Evolutionary conservation across 192 early-diverging fungal genomes (phyloP).

Genomic region (Umbelopsis ramanniana): DNA sequence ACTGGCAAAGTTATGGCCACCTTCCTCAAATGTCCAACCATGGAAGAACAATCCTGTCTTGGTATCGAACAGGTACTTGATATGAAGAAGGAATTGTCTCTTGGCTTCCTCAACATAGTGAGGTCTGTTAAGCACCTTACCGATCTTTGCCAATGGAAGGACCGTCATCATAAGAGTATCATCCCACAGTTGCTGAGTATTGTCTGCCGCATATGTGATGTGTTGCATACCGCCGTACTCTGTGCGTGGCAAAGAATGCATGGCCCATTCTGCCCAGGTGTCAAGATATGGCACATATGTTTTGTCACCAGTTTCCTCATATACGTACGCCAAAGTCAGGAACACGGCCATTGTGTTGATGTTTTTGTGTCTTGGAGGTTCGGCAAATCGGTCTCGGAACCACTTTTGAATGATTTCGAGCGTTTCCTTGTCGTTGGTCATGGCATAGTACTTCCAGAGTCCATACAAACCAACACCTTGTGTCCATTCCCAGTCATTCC

Average conservation of each 20-base stretch:
- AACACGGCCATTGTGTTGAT: conserved; percentile 33
- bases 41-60: conserved; percentile 29
- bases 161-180: conserved; percentile 35
- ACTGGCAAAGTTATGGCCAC: conserved; percentile 28
- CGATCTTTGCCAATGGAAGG: conserved; percentile 29
- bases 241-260: conserved; percentile 26
- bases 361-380: conserved; percentile 22
- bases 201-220: conserved; percentile 22
- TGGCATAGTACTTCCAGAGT: conserved; percentile 26
- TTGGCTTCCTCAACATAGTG: conserved; percentile 30
- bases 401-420: conserved; percentile 23
- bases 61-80: conserved; percentile 25
- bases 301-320: conserved; percentile 26
- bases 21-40: conserved; percentile 24
- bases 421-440: conserved; percentile 19
- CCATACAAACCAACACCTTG: conserved; percentile 31
- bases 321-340: conserved; percentile 26
- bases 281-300: conserved; percentile 21
- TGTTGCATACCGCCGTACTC: conserved; percentile 31
- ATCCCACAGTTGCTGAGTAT: conserved; percentile 25
- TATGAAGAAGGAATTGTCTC: conserved; percentile 25
- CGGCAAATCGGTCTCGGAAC: conserved; percentile 25
- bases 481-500: conserved; percentile 35
- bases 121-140: conserved; percentile 20
- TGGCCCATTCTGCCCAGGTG: conserved; percentile 29